phyloP scores from a whole-genome alignment of 306 rosid genomes.

The Fragaria iinumae region DNA sequence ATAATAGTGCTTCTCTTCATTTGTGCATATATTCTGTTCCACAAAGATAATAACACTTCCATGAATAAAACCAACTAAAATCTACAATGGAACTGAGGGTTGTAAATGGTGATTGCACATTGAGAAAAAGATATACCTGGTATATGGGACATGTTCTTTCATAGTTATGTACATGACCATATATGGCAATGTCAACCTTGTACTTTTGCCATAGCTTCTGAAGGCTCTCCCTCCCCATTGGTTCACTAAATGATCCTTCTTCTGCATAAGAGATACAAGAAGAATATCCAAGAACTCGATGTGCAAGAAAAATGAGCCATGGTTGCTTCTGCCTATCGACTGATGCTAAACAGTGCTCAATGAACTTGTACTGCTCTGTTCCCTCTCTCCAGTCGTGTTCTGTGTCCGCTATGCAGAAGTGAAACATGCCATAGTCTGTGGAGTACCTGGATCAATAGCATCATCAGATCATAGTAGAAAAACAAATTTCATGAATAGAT shows the following conservation, averaged over 20 bases:
- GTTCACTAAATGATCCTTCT: constrained; percentile 81
- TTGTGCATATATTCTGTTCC: constrained; percentile 74
- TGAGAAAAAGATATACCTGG: constrained; percentile 45
- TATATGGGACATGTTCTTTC: constrained; percentile 92
- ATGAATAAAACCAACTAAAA: background rate
- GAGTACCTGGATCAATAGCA: constrained; percentile 52
- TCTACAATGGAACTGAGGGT: background rate
- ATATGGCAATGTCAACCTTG: constrained; percentile 83
- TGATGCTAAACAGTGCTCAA: constrained; percentile 77
- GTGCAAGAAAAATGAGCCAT: constrained; percentile 89
- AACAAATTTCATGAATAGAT: no score
- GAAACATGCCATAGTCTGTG: constrained; percentile 89
- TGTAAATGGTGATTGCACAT: background rate
- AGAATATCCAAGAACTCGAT: constrained; percentile 86
- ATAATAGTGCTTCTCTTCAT: constrained; percentile 59
- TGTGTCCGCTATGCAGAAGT: constrained; percentile 81
- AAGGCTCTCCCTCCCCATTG: constrained; percentile 92
- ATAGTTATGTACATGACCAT: constrained; percentile 86
- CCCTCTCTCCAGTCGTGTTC: constrained; percentile 95
- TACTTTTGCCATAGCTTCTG: constrained; percentile 90
- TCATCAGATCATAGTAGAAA: background rate
- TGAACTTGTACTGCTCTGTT: constrained; percentile 70
- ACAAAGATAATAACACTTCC: background rate
- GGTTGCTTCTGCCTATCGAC: constrained; percentile 87
- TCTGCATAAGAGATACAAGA: constrained; percentile 52